These are phyloP conservation scores for Vickermania spadyakhi DNA, from an alignment of 208 protist species.

Conservation along the genomic window DNA sequence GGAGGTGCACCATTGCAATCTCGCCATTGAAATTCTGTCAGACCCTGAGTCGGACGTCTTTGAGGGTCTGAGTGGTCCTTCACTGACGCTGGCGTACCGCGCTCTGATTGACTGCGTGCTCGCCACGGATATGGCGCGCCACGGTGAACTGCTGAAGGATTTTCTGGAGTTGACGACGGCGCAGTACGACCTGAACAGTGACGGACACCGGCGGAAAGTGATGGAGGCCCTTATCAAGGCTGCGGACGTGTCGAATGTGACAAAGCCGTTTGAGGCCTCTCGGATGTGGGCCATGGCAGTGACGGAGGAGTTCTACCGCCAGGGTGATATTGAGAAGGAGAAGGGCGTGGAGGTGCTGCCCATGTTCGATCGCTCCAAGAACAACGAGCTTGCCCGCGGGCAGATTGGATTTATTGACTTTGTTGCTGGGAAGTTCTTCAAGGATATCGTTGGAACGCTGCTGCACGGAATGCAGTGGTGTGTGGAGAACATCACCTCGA, in stretches of 20 bases:
- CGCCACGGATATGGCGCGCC: constrained; percentile 81
- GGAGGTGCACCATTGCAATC: constrained; percentile 84
- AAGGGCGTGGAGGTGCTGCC: constrained; percentile 73
- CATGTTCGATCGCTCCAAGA: constrained; percentile 81
- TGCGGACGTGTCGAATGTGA: constrained; percentile 80
- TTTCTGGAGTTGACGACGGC: constrained; percentile 15
- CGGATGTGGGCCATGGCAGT: constrained; percentile 74
- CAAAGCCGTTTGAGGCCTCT: constrained; percentile 78
- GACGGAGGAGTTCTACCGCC: constrained; percentile 85
- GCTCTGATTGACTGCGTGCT: constrained; percentile 76
- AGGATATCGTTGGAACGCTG: constrained; percentile 38
- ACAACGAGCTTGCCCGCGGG: constrained; percentile 76
- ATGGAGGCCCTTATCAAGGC: constrained; percentile 81
- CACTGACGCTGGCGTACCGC: constrained; percentile 44
- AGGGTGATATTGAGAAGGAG: constrained; percentile 85
- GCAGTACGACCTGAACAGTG: constrained; percentile 23
- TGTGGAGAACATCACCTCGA: constrained; percentile 48
- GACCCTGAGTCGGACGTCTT: constrained; percentile 69
- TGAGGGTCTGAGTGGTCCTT: constrained; percentile 28
- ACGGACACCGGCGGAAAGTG: constrained; percentile 18
- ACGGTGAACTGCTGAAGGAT: constrained; percentile 36
- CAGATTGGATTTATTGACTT: constrained; percentile 87
- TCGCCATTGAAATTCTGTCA: constrained; percentile 77
- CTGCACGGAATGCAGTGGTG: constrained; percentile 78
- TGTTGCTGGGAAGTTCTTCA: constrained; percentile 70